Evolutionary conservation across 805 yeast species (phyloP), one percentile per base, ranked within the genome.

Genomic region (Kregervanrija pseudodelftensis): DNA sequence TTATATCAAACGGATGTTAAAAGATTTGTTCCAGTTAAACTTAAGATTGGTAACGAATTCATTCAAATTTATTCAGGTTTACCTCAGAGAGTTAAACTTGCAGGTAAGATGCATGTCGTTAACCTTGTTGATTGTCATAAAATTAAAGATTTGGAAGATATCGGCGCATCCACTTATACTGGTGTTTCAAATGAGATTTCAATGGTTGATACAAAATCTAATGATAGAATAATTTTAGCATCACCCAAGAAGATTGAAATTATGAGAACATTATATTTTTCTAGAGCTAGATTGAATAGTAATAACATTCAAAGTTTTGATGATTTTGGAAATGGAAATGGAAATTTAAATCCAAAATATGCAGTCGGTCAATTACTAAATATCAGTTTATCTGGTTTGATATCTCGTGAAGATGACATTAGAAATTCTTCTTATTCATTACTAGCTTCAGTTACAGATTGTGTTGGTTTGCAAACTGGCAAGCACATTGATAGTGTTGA

Each of bases 1-100:
- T 52, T 78, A 9, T 82, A 68, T 56, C 77, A 80, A 45, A 64
- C 65, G 4, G 64, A 62, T 1, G 65, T 68, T 13, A 71, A 73
- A n/a, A 65, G 74, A 32, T 79, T 76, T 50, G 66, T 73, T 14
- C 82, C 86, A 1, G 82, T 82, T 3, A 73, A 77, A 0, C 47
- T 87, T 48, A 80, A 77, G 53, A 72, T 87, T 43, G 95, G 95
- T 8, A 74, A 83, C 45, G 78, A 77, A 52, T 82, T 69, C 64
- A 56, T 86, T 37, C 90, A 84, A 57, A 62, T 85, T 3, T 55
- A 68, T 17, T 67, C 70, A 16, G 72, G 67, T 17, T 69, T 71
- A 30, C 73, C 76, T 2, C 63, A 60, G 37, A 58, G 68, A n/a
- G 42, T 68, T 10, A 72, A 69, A 47, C 45, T 72, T 12, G 59